Evolutionary conservation across 331 rosid species (phyloP), one percentile per base, ranked within the genome.

Genomic region (Phaseolus coccineus): DNA sequence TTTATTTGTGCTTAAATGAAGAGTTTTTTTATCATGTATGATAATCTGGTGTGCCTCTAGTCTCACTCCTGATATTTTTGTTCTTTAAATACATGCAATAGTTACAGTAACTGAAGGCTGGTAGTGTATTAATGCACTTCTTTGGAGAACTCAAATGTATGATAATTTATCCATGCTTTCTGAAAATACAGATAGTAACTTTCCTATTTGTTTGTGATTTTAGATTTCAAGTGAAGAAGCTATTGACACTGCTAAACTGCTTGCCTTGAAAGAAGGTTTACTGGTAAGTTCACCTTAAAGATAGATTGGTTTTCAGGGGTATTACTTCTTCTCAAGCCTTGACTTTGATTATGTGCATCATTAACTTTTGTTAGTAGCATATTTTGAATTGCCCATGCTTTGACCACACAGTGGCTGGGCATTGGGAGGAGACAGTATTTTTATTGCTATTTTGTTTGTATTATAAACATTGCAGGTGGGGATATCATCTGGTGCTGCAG

Each of bases 191-290:
- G 8, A 52, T 62, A 12, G 15, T 73, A 70, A 71, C 52, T 24
- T 11, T 10, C 11, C 35, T 27, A 66, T 79, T 65, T 78, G 77
- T 78, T 15, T 78, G 4, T 69, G 42, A 25, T 79, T 82, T 79
- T 81, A 95, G 99, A 79, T 92, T 84, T 88, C 97, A 40, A 93
- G 99, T 81, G 97, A 95, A 72, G 97, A 90, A 79, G 87, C 98
- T 61, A 83, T 92, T 47, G 93, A 95, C 87, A 93, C 93, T 51
- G 97, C 99, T 48, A 93, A 88, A 84, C 81, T 22, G 62, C 96
- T 95, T 79, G 99, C 99, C 73, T 64, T 95, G 78, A 94, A 85
- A 82, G 97, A 92, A 83, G 98, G 98, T 69, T 84, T 94, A 76
- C 87, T 94, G 92, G 97, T 90, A 87, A 80, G 93, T 79, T 56